Conservation (phyloP, 345 rosid genomes). For the Hibiscus syriacus region DNA sequence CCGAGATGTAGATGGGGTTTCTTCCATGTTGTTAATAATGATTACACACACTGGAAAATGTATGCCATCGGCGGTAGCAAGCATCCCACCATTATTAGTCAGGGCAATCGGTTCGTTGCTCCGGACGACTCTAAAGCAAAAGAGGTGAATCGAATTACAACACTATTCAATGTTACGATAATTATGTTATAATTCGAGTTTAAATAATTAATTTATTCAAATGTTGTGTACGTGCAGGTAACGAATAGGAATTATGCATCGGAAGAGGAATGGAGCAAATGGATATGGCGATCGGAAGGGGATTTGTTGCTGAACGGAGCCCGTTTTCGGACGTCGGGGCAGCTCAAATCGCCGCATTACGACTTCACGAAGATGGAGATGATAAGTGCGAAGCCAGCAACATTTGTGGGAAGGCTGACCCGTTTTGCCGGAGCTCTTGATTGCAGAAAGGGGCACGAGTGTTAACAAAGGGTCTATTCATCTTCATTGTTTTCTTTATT, state of each 20-base stretch:
- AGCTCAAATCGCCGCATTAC: not conserved
- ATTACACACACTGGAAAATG: conserved; percentile 71
- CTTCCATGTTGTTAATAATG: conserved; percentile 71
- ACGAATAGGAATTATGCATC: not conserved
- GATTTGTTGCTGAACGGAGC: not conserved
- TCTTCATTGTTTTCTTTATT: not conserved
- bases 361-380: not conserved
- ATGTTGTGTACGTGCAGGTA: not conserved
- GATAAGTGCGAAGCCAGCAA: not conserved
- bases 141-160: not conserved
- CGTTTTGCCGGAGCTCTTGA: not conserved
- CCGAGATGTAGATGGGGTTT: conserved; percentile 74
- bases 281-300: not conserved
- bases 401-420: not conserved
- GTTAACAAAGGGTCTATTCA: not conserved
- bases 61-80: conserved; percentile 71
- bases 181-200: no score
- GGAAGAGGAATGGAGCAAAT: not conserved
- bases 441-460: not conserved
- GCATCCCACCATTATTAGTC: conserved; percentile 60
- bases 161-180: no score
- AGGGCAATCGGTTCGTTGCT: conserved; percentile 70
- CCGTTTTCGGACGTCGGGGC: not conserved
- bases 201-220: no score
- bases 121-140: conserved; percentile 22